Evolutionary conservation across 768 basidiomycete genomes (phyloP), one percentile per base, ranked within the genome.

Genomic region (Kwoniella dendrophila): DNA sequence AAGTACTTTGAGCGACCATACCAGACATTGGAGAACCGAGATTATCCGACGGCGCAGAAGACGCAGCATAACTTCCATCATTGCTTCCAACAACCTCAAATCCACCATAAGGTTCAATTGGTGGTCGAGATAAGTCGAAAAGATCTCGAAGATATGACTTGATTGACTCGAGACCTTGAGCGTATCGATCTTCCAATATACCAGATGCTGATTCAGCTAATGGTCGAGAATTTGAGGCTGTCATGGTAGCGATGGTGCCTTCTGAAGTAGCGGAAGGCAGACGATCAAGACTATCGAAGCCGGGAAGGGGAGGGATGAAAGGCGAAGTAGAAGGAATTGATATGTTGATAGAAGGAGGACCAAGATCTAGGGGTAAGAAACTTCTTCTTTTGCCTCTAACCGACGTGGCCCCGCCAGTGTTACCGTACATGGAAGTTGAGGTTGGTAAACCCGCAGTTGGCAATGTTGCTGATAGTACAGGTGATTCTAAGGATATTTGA

Each of bases 61-160:
- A 64, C 4, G 58, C 59, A 10, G 59, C 48, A 45, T 45, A 60
- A 18, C 56, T 55, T 11, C 47, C 60, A 27, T 59, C 68, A 22
- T 45, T 54, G 34, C 56, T 34, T 10, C 20, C 30, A 26, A 76
- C 56, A 4, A 72, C 59, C 34, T 71, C 74, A 44, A 72, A 69
- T 1, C 69, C 66, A 26, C 71, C 70, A 53, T 72, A 75, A 0
- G 69, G 66, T 54, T 72, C 77, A 3, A 90, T 90, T 14, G 88
- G 86, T 49, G 20, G 86, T 84, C 67, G 86, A 18, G 87, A 87
- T 30, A 99, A 82, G 73, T 99, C 96, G 73, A 93, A 89, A 86
- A 99, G 88, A 71, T 99, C 96, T 71, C 87, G 87, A 20, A 99
- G 84, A 79, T 98, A 99, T 6, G 92, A 91, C 89, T 98, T 94